These are phyloP conservation scores for Epichloe baconii DNA, from an alignment of 2,329 filamentous ascomycete genomes.

Conservation along the genomic window DNA sequence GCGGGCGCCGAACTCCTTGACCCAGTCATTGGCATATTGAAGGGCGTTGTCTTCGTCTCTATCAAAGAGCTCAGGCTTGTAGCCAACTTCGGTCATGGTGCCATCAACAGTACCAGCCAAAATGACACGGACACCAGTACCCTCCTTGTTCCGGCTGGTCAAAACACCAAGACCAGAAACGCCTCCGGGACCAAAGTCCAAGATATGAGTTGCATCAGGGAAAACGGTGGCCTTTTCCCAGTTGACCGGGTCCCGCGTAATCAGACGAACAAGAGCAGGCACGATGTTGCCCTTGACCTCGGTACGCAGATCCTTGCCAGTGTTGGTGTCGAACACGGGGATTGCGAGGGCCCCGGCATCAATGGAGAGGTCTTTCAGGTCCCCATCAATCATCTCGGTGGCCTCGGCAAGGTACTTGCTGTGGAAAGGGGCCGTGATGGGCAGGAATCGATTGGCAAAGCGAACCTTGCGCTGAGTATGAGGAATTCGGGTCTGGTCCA, in stretches of 20 bases:
- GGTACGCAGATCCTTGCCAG: constrained; percentile 68
- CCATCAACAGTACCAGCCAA: constrained; percentile 88
- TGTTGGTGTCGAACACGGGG: constrained; percentile 81
- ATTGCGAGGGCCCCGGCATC: constrained; percentile 62
- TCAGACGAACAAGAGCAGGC: constrained; percentile 76
- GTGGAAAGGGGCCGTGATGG: constrained; percentile 96
- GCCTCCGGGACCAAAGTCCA: constrained; percentile 94
- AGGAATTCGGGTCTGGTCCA: constrained; percentile 89
- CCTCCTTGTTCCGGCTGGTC: constrained; percentile 98
- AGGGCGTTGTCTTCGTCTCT: constrained; percentile 90
- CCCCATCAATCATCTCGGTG: constrained; percentile 69
- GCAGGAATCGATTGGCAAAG: constrained; percentile 92
- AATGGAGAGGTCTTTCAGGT: constrained; percentile 72
- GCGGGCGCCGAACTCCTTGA: constrained; percentile 90
- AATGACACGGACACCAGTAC: constrained; percentile 92
- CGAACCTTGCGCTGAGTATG: constrained; percentile 93
- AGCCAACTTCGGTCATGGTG: constrained; percentile 80
- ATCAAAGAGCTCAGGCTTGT: constrained; percentile 96
- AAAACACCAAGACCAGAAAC: constrained; percentile 92
- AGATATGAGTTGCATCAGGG: constrained; percentile 77
- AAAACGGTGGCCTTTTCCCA: constrained; percentile 95
- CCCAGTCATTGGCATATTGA: constrained; percentile 93
- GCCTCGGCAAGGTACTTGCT: constrained; percentile 84
- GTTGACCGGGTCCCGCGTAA: constrained; percentile 85
- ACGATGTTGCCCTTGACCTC: constrained; percentile 66